Evolutionary conservation across 1,139 yeast species (phyloP).

Genomic region (Pneumocystis wakefieldiae): DNA sequence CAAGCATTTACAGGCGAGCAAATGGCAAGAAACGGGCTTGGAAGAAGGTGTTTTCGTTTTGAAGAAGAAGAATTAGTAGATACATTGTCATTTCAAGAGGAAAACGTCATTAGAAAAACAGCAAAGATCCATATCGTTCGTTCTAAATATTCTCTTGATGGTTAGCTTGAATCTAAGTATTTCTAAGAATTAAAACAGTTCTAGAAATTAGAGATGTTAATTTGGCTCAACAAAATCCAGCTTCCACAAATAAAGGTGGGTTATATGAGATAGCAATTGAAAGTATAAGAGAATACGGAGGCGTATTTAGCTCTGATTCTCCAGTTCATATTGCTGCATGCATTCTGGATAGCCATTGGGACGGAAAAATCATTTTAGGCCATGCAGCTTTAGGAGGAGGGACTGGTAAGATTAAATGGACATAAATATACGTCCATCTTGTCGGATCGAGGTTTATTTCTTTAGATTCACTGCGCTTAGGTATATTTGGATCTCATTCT

Average conservation of each 20-base stretch:
- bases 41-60: slow-evolving; percentile 64
- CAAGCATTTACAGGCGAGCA: slow-evolving; percentile 89
- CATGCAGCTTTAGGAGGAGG: slow-evolving; percentile 97
- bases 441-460: background rate
- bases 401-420: slow-evolving; percentile 33
- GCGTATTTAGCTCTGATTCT: slow-evolving; percentile 28
- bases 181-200: background rate
- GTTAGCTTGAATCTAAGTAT: slow-evolving; percentile 13
- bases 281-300: slow-evolving; percentile 35
- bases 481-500: slow-evolving; percentile 90
- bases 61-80: slow-evolving; percentile 49
- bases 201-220: slow-evolving; percentile 58
- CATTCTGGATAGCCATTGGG: slow-evolving; percentile 77
- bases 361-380: slow-evolving; percentile 48
- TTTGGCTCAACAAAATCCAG: slow-evolving; percentile 69
- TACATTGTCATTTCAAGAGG: slow-evolving; percentile 24
- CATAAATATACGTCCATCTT: slow-evolving; percentile 16
- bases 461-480: slow-evolving; percentile 28
- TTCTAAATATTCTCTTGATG: slow-evolving; percentile 43
- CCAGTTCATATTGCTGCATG: slow-evolving; percentile 66
- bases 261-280: slow-evolving; percentile 65
- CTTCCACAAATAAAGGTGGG: slow-evolving; percentile 61
- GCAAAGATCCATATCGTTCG: slow-evolving; percentile 68
- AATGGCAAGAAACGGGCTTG: slow-evolving; percentile 66
- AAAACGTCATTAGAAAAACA: slow-evolving; percentile 33